Conservation (phyloP, 208 protist species). For the Acanthamoeba royreba region DNA sequence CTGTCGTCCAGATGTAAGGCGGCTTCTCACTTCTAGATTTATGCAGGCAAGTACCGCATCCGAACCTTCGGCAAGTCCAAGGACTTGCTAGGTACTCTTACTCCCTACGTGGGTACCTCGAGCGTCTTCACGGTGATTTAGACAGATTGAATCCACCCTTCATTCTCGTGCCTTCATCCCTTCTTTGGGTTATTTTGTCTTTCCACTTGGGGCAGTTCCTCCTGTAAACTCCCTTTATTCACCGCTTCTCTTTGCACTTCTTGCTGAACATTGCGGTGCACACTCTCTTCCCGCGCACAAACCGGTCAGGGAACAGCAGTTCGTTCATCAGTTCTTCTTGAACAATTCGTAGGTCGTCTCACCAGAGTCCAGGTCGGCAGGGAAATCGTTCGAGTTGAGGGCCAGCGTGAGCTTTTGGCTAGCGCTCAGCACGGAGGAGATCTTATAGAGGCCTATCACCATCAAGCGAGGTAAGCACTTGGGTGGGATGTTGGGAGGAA, state of each 20-base stretch:
- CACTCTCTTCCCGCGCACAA: not conserved
- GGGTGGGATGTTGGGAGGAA: too few relatives aligned
- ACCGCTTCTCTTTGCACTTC: not conserved
- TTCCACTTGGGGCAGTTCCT: not conserved
- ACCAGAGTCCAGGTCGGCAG: not conserved
- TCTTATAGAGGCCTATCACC: not conserved
- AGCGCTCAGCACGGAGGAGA: not conserved
- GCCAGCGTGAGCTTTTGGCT: not conserved
- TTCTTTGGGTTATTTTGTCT: not conserved
- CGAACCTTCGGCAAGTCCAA: constrained; percentile 42
- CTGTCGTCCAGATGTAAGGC: not conserved
- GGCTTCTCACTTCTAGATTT: not conserved
- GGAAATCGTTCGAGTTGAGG: not conserved
- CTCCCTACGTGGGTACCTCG: constrained; percentile 28
- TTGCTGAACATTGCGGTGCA: not conserved
- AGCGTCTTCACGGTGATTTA: constrained; percentile 10
- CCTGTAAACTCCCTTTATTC: not conserved
- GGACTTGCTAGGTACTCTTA: not conserved
- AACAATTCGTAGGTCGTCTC: not conserved
- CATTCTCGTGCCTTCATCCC: not conserved
- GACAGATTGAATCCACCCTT: not conserved
- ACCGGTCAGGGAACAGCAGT: not conserved
- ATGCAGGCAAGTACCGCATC: constrained; percentile 41
- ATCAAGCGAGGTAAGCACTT: too few relatives aligned
- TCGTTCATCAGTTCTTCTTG: not conserved